These are phyloP conservation scores for Arxiozyma telluris DNA, from an alignment of 1,139 yeast genomes.

Conservation along the genomic window DNA sequence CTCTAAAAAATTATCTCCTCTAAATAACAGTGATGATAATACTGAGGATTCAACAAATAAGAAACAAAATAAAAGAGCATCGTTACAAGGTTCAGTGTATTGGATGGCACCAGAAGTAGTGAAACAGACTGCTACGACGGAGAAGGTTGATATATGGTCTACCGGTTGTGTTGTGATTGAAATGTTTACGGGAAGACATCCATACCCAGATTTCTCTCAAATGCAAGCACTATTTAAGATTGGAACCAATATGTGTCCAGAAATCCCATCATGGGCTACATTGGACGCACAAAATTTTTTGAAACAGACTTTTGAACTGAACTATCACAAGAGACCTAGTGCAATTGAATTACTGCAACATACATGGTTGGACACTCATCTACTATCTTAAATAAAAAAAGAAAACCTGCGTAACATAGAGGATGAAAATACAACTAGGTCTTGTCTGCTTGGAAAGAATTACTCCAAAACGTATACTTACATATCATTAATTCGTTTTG, in stretches of 20 bases:
- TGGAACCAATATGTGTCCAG: slow-evolving; percentile 74
- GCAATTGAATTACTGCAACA: slow-evolving; percentile 64
- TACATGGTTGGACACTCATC: slow-evolving; percentile 25
- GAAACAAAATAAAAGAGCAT: slow-evolving; percentile 49
- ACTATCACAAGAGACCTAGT: slow-evolving; percentile 62
- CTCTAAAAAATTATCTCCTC: slow-evolving; percentile 52
- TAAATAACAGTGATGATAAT: slow-evolving; percentile 7
- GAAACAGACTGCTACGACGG: slow-evolving; percentile 79
- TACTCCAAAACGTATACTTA: background rate
- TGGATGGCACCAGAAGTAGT: slow-evolving; percentile 99
- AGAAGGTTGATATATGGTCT: slow-evolving; percentile 92
- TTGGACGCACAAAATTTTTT: slow-evolving; percentile 61
- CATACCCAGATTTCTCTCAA: slow-evolving; percentile 86
- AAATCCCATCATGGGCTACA: slow-evolving; percentile 70
- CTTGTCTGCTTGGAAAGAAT: background rate
- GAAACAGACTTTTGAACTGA: slow-evolving; percentile 59
- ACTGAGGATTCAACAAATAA: background rate
- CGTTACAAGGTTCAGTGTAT: slow-evolving; percentile 86
- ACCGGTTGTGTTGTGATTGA: slow-evolving; percentile 86
- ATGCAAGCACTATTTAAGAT: slow-evolving; percentile 94
- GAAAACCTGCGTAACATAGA: background rate
- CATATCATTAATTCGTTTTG: too few relatives aligned
- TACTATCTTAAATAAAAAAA: background rate
- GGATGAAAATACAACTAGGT: background rate
- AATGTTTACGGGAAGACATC: slow-evolving; percentile 92